Conservation (phyloP, 495 filamentous ascomycete species). For the Astrothelium subdiscretum region DNA sequence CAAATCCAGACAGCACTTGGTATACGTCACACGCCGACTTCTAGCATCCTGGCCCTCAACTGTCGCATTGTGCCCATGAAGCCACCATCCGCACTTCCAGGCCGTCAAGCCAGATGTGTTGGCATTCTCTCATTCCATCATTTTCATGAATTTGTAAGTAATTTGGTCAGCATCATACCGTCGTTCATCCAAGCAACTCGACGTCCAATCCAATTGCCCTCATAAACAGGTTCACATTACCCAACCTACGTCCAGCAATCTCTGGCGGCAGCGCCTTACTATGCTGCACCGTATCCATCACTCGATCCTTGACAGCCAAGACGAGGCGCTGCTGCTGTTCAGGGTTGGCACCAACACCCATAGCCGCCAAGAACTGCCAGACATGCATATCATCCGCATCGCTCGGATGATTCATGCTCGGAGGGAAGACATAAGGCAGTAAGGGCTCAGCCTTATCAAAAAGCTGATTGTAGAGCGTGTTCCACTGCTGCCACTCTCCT, state of each 20-base stretch:
- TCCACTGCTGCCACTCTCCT: conserved; percentile 70
- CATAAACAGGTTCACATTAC: conserved; percentile 97
- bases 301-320: conserved; percentile 91
- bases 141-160: neutral
- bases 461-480: conserved; percentile 60
- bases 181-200: conserved; percentile 65
- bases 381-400: conserved; percentile 65
- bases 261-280: conserved; percentile 81
- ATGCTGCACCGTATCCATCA: conserved; percentile 87
- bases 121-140: too few relatives aligned
- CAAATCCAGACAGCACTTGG: too few relatives aligned
- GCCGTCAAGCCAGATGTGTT: too few relatives aligned
- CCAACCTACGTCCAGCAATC: conserved; percentile 65
- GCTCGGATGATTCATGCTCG: conserved; percentile 50
- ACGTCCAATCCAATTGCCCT: conserved; percentile 94
- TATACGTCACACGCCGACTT: too few relatives aligned
- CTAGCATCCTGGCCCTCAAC: too few relatives aligned
- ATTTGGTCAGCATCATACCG: neutral
- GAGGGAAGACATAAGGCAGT: conserved; percentile 75
- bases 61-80: too few relatives aligned
- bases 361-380: conserved; percentile 93
- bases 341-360: conserved; percentile 81
- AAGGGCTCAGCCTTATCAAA: conserved; percentile 79
- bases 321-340: conserved; percentile 91
- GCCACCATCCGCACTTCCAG: too few relatives aligned